These are phyloP conservation scores for Rhinocladiella similis DNA, from an alignment of 2,329 filamentous ascomycete species.

Conservation along the genomic window DNA sequence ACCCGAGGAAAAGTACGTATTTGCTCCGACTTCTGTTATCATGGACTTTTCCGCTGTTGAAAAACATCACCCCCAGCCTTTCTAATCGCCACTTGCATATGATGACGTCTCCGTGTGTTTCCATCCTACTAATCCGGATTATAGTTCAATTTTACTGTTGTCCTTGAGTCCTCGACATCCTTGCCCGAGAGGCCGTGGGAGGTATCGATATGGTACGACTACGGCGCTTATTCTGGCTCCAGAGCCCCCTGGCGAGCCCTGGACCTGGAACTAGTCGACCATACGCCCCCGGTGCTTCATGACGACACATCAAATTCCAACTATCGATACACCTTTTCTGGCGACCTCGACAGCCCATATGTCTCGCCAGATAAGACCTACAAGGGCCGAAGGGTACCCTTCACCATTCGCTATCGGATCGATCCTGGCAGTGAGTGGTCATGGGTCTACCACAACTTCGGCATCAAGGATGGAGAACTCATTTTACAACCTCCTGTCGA, in stretches of 20 bases:
- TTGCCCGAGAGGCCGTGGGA: constrained; percentile 65
- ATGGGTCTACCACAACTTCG: constrained; percentile 45
- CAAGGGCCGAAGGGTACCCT: constrained; percentile 34
- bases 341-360: constrained; percentile 28
- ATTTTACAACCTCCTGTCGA: constrained; percentile 36
- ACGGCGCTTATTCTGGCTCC: constrained; percentile 46
- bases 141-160: constrained; percentile 62
- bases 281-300: constrained; percentile 30
- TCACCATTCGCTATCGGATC: constrained; percentile 47
- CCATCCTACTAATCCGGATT: neutral
- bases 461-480: constrained; percentile 43
- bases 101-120: constrained; percentile 13
- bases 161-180: constrained; percentile 65
- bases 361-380: constrained; percentile 21
- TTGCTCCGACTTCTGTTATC: constrained; percentile 1
- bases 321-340: constrained; percentile 36
- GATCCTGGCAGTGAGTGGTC: constrained; percentile 41
- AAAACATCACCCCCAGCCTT: neutral
- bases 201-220: constrained; percentile 73
- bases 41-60: neutral
- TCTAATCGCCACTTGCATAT: neutral
- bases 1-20: constrained; percentile 39
- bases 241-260: constrained; percentile 55
- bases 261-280: constrained; percentile 48
- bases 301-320: constrained; percentile 29